A percentile compares a stretch with the other conserved stretches of the same genome.
Evolutionary conservation across 345 rosid genomes (phyloP).

Genomic region (Salix udensis): DNA sequence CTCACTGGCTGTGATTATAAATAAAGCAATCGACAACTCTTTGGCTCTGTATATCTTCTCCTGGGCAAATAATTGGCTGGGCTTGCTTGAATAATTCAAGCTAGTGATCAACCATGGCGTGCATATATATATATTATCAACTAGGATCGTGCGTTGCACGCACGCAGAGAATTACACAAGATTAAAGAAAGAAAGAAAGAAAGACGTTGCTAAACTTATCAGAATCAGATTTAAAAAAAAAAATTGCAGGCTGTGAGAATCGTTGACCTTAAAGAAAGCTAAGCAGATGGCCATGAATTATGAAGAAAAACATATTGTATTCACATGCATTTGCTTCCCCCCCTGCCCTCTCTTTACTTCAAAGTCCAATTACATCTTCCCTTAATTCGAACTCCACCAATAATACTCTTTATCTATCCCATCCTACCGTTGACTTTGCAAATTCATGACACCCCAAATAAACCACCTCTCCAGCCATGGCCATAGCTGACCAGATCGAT

Average conservation of each 20-base stretch:
- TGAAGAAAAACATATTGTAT: background rate
- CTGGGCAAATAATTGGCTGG: background rate
- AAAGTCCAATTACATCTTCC: constrained; percentile 9
- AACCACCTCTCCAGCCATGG: constrained; percentile 13
- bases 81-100: background rate
- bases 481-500: constrained; percentile 37
- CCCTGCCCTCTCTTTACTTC: constrained; percentile 9
- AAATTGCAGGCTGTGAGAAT: background rate
- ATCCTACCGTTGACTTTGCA: constrained; percentile 44
- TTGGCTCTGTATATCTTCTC: background rate
- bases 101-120: background rate
- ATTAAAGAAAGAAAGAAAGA: background rate
- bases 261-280: constrained; percentile 21
- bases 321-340: constrained; percentile 17
- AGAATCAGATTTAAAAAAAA: background rate
- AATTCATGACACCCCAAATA: constrained; percentile 1
- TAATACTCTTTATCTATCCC: constrained; percentile 4
- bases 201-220: background rate
- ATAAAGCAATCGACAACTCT: background rate
- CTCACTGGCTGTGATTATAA: background rate
- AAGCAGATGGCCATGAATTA: background rate
- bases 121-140: background rate
- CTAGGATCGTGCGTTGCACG: constrained; percentile 19
- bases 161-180: background rate
- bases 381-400: constrained; percentile 23